Conservation (phyloP, 2,329 filamentous ascomycete genomes). For the Myriosclerotinia duriaeana region DNA sequence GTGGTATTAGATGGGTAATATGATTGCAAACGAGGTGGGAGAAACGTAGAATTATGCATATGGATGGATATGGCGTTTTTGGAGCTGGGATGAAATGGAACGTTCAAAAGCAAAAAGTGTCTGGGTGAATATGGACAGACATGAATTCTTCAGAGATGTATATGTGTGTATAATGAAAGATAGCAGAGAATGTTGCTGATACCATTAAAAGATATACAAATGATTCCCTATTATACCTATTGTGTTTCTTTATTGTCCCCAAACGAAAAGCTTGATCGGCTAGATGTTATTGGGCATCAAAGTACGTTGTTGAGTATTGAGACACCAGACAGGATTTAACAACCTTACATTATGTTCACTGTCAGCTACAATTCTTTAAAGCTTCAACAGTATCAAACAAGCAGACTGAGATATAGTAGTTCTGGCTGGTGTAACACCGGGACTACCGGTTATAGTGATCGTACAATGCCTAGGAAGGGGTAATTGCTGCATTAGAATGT, state of each 20-base stretch:
- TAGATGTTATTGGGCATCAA: neutral
- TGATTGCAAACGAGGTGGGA: neutral
- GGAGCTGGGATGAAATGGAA: slow-evolving; percentile 10
- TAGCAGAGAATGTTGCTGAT: slow-evolving; percentile 6
- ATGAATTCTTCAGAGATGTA: neutral
- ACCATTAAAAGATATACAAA: slow-evolving; percentile 8
- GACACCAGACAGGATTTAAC: too few species aligned
- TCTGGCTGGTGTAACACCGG: neutral
- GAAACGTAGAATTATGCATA: slow-evolving; percentile 14
- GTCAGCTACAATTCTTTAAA: too few species aligned
- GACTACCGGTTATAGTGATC: neutral
- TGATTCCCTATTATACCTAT: neutral
- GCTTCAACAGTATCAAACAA: too few species aligned
- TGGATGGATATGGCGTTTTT: slow-evolving; percentile 16
- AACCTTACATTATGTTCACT: too few species aligned
- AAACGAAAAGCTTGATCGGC: neutral
- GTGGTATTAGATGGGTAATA: slow-evolving; percentile 12
- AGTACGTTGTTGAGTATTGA: neutral
- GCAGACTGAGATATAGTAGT: neutral
- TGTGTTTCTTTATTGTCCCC: neutral
- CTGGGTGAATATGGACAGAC: slow-evolving; percentile 4
- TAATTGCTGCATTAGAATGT: neutral
- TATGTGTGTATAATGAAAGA: slow-evolving; percentile 14
- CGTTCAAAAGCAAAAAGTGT: slow-evolving; percentile 16
- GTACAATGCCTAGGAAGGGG: neutral